These are phyloP conservation scores for Sequoiadendron giganteum DNA, from an alignment of 75 land plant genomes.

Conservation along the genomic window DNA sequence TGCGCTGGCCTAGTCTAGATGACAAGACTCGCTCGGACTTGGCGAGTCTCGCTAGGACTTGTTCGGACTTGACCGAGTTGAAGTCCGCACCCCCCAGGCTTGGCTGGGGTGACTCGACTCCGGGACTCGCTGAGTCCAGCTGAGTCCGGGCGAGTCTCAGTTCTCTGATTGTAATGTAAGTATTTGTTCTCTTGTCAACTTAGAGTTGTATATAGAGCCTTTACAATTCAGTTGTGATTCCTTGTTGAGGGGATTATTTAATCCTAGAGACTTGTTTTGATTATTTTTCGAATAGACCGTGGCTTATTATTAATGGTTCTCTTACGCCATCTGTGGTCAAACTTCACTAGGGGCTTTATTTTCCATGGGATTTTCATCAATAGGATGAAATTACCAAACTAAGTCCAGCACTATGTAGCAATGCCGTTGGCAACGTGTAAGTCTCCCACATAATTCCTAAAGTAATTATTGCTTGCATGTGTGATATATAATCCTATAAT, in stretches of 20 bases:
- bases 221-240: background rate
- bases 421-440: background rate
- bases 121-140: too few species aligned
- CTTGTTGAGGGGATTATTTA: background rate
- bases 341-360: background rate
- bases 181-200: background rate
- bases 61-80: too few species aligned
- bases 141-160: too few species aligned
- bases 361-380: background rate
- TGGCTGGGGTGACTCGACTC: too few species aligned
- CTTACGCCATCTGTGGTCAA: background rate
- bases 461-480: background rate
- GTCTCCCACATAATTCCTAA: background rate
- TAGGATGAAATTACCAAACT: background rate
- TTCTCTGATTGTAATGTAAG: background rate
- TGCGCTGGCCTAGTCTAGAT: too few species aligned
- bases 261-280: background rate
- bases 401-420: background rate
- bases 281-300: background rate
- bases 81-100: too few species aligned
- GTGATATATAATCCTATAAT: background rate
- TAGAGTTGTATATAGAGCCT: background rate
- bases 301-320: background rate
- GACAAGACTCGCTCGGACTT: too few species aligned
- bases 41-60: too few species aligned